phyloP scores from a whole-genome alignment of 1,284 basidiomycete species.

The Volvariella surrecta region DNA sequence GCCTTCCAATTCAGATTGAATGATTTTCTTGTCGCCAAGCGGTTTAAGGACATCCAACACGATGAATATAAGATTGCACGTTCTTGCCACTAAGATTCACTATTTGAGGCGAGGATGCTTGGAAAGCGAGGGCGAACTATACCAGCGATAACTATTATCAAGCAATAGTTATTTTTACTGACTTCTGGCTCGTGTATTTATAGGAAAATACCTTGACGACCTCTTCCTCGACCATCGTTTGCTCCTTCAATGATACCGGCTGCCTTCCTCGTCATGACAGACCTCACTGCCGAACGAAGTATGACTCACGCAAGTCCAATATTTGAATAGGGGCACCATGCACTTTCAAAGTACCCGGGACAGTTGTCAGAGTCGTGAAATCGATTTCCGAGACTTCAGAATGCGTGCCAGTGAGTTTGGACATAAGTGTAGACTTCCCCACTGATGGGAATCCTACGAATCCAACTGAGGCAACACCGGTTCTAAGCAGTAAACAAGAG shows the following conservation, averaged over 20 bases:
- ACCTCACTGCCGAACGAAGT: constrained; percentile 7
- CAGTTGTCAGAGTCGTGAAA: constrained; percentile 91
- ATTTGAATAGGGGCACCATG: constrained; percentile 92
- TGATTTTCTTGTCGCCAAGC: constrained; percentile 87
- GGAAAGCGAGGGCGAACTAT: constrained; percentile 19
- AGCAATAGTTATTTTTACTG: constrained; percentile 3
- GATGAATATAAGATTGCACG: constrained; percentile 98
- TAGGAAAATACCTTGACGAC: constrained; percentile 70
- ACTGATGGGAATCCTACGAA: constrained; percentile 89
- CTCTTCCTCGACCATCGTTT: constrained; percentile 96
- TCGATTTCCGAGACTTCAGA: constrained; percentile 98
- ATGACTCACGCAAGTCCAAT: constrained; percentile 66
- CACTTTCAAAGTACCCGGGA: constrained; percentile 93
- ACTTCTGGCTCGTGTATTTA: neutral
- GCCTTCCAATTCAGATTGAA: constrained; percentile 91
- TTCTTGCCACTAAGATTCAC: constrained; percentile 71
- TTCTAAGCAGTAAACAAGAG: constrained; percentile 33
- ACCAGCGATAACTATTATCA: constrained; percentile 87
- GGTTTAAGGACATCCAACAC: constrained; percentile 98
- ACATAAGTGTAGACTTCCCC: constrained; percentile 95
- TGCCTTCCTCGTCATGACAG: constrained; percentile 19
- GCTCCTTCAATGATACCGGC: constrained; percentile 99
- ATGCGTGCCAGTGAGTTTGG: constrained; percentile 94
- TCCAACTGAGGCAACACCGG: constrained; percentile 94
- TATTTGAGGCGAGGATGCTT: constrained; percentile 8